Evolutionary conservation across 1,284 basidiomycete species (phyloP).

Genomic region (Omphalotus olearius): DNA sequence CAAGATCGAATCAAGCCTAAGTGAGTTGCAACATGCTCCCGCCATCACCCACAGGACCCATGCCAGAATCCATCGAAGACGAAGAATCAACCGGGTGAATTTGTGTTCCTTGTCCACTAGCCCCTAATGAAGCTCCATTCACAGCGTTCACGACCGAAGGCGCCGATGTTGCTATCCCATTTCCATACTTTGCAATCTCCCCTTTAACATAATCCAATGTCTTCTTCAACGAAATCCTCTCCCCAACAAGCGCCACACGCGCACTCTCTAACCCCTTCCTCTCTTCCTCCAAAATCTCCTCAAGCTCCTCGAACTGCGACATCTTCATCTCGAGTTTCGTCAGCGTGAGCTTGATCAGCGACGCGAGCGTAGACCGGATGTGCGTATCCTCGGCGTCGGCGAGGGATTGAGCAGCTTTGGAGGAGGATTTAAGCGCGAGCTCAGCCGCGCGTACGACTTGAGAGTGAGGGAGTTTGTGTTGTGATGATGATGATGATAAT

Average conservation of each 20-base stretch:
- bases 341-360: slow-evolving; percentile 88
- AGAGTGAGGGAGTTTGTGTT: slow-evolving; percentile 56
- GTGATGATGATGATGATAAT: slow-evolving; percentile 6
- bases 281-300: slow-evolving; percentile 87
- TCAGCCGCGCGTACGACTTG: slow-evolving; percentile 78
- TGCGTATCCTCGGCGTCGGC: slow-evolving; percentile 84
- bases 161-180: not conserved
- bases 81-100: not conserved
- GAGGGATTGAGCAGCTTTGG: slow-evolving; percentile 80
- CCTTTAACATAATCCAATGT: slow-evolving; percentile 59
- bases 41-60: slow-evolving; percentile 9
- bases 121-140: slow-evolving; percentile 8
- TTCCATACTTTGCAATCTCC: slow-evolving; percentile 48
- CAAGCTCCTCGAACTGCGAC: slow-evolving; percentile 87
- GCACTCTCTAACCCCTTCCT: slow-evolving; percentile 70
- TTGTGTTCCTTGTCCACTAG: slow-evolving; percentile 13
- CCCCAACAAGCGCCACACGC: slow-evolving; percentile 61
- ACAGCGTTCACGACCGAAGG: slow-evolving; percentile 8
- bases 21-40: slow-evolving; percentile 11
- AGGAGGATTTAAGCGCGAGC: slow-evolving; percentile 85
- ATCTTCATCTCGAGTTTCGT: slow-evolving; percentile 94
- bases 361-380: slow-evolving; percentile 77
- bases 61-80: slow-evolving; percentile 4
- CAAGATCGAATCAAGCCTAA: not conserved
- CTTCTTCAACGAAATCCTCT: slow-evolving; percentile 60